Base-by-base conservation (phyloP, 2,329 filamentous ascomycete genomes). In the Onygenales sp. region DNA sequence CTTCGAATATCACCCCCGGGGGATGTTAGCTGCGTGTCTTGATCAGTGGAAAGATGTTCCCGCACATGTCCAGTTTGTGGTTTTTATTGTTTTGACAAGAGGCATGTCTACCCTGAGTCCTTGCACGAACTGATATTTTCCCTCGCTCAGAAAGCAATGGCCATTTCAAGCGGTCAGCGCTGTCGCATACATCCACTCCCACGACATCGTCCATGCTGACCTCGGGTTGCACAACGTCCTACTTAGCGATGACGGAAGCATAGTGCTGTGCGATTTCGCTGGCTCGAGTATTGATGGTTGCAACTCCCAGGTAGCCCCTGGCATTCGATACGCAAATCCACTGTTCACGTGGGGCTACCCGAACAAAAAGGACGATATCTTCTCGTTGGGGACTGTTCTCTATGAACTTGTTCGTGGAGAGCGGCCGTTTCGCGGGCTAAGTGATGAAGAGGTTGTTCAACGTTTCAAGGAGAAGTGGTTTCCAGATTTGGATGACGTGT, bases 181-280 rank as follows among this genome's bases (percentile, higher is more conserved):
- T 46, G 39, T 60, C 17, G 33, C 45, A 31, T 51, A 49, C 33
- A 49, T 58, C 17, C 54, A 59, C 37, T 42, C 32, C 7, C 32
- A 46, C 51, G 53, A 53, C 39, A 50, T 60, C 11, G 50, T 59
- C 36, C 54, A 60, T 33, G 53, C 55, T n/a, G 58, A 58, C 49
- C 58, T 59, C 17, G 54, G 55, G 40, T 45, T 57, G 10, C 55
- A 56, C 6, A 60, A 60, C 50, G 58, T 61, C 44, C 57, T 61
- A 27, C 57, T 58, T 10, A 55, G 55, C 11, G 59, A 61, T 11
- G 56, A 61, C 39, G 51, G 59, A 34, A 58, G 57, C 17, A 56
- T 61, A 40, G 57, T 57, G 27, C 49, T 61, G 27, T 61, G 59
- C 43, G 59, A 61, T 48, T 61, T 61, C 42, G 50, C 54, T 39